phyloP scores from a whole-genome alignment of 306 rosid species.

The Dryas octopetala region DNA sequence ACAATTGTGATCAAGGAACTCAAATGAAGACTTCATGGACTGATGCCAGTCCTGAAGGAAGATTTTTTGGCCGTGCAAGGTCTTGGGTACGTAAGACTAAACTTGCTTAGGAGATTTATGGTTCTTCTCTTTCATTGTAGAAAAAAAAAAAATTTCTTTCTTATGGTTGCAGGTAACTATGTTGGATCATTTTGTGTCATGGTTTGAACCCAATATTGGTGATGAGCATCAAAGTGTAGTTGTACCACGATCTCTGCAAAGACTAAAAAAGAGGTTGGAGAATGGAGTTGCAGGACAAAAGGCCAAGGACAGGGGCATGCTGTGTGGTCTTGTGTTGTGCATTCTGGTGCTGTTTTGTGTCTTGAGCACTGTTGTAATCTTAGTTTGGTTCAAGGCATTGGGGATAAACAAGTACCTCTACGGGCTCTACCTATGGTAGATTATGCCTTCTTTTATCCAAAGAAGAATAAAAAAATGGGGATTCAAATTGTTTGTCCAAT shows the following conservation, averaged over 20 bases:
- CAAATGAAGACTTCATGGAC: conserved; percentile 10
- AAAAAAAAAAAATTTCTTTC: not conserved
- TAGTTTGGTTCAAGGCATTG: conserved; percentile 13
- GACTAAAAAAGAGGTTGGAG: not conserved
- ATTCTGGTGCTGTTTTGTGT: conserved; percentile 26
- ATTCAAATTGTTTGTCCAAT: no score
- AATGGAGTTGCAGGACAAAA: conserved; percentile 18
- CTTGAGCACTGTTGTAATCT: conserved; percentile 12
- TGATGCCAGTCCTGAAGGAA: not conserved
- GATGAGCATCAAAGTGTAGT: not conserved
- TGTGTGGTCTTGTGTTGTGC: conserved; percentile 10
- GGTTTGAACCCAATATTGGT: not conserved
- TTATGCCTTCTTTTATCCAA: no score
- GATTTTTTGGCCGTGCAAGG: not conserved
- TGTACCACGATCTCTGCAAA: not conserved
- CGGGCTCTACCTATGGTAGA: not conserved
- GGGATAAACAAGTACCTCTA: not conserved
- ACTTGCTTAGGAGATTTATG: not conserved
- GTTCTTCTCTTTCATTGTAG: not conserved
- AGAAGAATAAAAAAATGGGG: no score
- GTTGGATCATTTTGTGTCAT: not conserved
- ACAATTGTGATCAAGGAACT: not conserved
- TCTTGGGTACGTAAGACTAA: conserved; percentile 8
- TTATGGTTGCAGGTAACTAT: conserved; percentile 17
- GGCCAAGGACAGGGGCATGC: conserved; percentile 8